Evolutionary conservation across 1,284 basidiomycete genomes (phyloP), one percentile per base, ranked within the genome.

Genomic region (Ceratobasidium sp.): DNA sequence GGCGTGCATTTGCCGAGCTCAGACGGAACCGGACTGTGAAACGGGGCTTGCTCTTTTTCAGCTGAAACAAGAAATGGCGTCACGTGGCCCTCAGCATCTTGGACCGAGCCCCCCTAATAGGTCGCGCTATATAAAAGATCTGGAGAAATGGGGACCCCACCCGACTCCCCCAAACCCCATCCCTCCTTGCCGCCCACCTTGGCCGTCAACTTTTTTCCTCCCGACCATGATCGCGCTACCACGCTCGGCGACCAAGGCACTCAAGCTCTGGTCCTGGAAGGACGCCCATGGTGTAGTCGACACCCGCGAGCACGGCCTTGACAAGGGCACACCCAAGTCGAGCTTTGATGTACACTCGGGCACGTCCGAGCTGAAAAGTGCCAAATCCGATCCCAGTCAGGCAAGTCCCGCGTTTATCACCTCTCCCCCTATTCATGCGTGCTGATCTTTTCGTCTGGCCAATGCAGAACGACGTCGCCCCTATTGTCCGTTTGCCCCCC

Each of bases 241-340:
- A 14, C 69, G 69, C 60, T 73, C 69, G 69, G 69, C 69, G 57
- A 73, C 69, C 69, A 73, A 62, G 57, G 69, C 69, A 5, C 55
- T 73, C 50, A 57, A 57, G 46, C 69, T 55, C 20, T 73, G 69
- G 69, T 38, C 69, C 10, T 73, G 69, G 69, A 73, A 62, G 27
- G 30, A 73, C 41, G 54, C 44, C 44, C 35, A 73, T 14, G 66
- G 30, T 7, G 46, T 35, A 46, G 30, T 62, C 35, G 41, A 62
- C 55, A 59, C 46, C 35, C 52, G 54, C 52, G 50, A 73, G 69
- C 20, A 57, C 20, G 55, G 38, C 41, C 38, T 41, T 35, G 69
- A 44, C 50, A 70, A 57, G 54, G 68, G 52, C 54, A 52, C 30
- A n/a, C 48, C 50, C 50, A 57, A 57, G 68, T 16, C 68, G 46